Conservation (phyloP, 208 protist genomes). For the Trypanosoma mega region DNA sequence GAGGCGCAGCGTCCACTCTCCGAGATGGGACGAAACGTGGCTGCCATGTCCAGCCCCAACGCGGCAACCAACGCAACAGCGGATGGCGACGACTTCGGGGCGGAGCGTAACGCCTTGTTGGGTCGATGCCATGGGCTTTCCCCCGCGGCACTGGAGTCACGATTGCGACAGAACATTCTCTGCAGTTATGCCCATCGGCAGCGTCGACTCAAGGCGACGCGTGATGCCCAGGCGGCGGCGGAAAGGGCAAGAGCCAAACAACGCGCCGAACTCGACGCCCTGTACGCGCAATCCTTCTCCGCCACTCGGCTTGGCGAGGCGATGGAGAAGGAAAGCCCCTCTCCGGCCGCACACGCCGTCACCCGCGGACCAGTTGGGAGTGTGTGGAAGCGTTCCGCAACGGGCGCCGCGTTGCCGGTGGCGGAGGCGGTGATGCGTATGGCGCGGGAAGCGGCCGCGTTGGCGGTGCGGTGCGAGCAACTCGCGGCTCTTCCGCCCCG, state of each 20-base stretch:
- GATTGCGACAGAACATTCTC: slow-evolving; percentile 52
- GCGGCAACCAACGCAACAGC: too few species aligned
- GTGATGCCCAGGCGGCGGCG: slow-evolving; percentile 26
- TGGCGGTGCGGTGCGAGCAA: slow-evolving; percentile 31
- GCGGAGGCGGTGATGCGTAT: slow-evolving; percentile 28
- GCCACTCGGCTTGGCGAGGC: background rate
- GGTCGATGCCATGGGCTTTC: slow-evolving; percentile 35
- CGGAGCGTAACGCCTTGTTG: too few species aligned
- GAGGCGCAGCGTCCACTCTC: too few species aligned
- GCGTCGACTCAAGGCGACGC: slow-evolving; percentile 29
- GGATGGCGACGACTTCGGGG: too few species aligned
- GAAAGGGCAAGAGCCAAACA: slow-evolving; percentile 28
- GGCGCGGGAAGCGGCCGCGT: slow-evolving; percentile 47
- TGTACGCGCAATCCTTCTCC: slow-evolving; percentile 43
- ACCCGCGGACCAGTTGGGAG: background rate
- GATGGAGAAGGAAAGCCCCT: background rate
- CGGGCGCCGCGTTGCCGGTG: slow-evolving; percentile 11
- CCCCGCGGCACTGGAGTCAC: slow-evolving; percentile 42
- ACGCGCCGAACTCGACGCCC: slow-evolving; percentile 38
- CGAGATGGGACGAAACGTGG: too few species aligned
- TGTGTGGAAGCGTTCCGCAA: background rate
- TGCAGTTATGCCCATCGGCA: slow-evolving; percentile 45
- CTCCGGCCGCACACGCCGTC: background rate
- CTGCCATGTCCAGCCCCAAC: too few species aligned
- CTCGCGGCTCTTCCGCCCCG: slow-evolving; percentile 31